Conservation (phyloP, 371 early-diverging fungal genomes). For the Mucor lusitanicus region DNA sequence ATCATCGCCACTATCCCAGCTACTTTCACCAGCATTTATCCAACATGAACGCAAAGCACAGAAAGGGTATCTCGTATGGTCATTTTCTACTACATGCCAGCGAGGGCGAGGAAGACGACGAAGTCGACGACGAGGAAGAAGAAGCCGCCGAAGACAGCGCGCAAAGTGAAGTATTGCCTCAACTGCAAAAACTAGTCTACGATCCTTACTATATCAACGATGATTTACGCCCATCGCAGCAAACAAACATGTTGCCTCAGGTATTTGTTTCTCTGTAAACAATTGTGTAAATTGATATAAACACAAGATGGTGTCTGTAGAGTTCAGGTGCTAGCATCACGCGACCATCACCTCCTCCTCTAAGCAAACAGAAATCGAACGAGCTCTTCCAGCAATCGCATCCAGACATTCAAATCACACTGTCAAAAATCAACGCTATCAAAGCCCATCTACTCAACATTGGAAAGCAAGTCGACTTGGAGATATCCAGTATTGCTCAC, state of each 20-base stretch:
- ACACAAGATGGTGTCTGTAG: neutral
- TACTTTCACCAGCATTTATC: slow-evolving; percentile 45
- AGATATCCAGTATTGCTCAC: slow-evolving; percentile 87
- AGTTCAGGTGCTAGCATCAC: neutral
- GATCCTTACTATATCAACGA: slow-evolving; percentile 2
- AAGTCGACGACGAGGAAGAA: neutral
- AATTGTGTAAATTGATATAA: neutral
- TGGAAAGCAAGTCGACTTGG: slow-evolving; percentile 61
- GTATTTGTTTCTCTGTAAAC: neutral
- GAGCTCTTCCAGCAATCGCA: slow-evolving; percentile 68
- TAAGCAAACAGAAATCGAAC: slow-evolving; percentile 57
- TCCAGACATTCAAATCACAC: slow-evolving; percentile 72
- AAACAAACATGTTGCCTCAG: neutral
- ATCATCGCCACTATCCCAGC: slow-evolving; percentile 28
- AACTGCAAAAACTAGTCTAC: neutral
- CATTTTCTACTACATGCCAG: slow-evolving; percentile 13
- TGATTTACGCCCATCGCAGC: neutral
- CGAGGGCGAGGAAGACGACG: neutral
- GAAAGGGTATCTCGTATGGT: slow-evolving; percentile 40
- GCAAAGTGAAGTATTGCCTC: neutral
- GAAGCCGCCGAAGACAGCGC: neutral
- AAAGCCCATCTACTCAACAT: slow-evolving; percentile 63
- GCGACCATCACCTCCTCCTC: neutral
- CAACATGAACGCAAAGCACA: slow-evolving; percentile 32
- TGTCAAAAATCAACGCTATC: slow-evolving; percentile 75